Evolutionary conservation across 1,284 basidiomycete species (phyloP).

Genomic region (Heterobasidion irregulare): DNA sequence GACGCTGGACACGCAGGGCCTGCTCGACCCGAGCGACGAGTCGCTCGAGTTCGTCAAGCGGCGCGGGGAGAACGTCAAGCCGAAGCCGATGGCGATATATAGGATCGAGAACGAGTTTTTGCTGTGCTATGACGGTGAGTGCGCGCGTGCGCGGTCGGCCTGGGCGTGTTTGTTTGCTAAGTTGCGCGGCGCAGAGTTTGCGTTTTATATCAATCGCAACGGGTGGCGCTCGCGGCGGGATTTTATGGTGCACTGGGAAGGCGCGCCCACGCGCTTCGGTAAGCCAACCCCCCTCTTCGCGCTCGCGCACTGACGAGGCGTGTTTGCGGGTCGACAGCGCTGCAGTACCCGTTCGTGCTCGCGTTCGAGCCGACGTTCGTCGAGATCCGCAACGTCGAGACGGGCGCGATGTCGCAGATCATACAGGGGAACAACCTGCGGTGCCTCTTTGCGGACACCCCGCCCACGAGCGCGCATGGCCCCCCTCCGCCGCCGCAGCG

Average conservation of each 20-base stretch:
- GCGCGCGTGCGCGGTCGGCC: neutral
- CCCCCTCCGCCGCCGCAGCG: slow-evolving; percentile 8
- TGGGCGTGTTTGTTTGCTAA: slow-evolving; percentile 2
- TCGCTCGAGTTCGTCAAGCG: slow-evolving; percentile 93
- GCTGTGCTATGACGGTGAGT: slow-evolving; percentile 92
- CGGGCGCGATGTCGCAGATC: slow-evolving; percentile 88
- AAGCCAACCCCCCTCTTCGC: slow-evolving; percentile 19
- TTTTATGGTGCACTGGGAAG: slow-evolving; percentile 98
- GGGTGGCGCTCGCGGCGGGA: slow-evolving; percentile 87
- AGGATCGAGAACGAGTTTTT: slow-evolving; percentile 96
- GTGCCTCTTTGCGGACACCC: slow-evolving; percentile 90
- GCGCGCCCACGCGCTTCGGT: slow-evolving; percentile 91
- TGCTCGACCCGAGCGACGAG: slow-evolving; percentile 90
- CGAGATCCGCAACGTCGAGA: slow-evolving; percentile 95
- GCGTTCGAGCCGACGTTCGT: slow-evolving; percentile 97
- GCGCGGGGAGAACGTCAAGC: slow-evolving; percentile 54
- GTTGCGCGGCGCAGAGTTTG: slow-evolving; percentile 65
- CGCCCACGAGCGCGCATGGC: slow-evolving; percentile 68
- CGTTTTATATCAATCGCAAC: slow-evolving; percentile 97
- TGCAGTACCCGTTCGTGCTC: slow-evolving; percentile 95
- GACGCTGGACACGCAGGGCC: slow-evolving; percentile 92
- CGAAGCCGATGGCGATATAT: slow-evolving; percentile 95
- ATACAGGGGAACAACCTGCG: slow-evolving; percentile 89
- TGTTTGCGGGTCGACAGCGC: slow-evolving; percentile 41
- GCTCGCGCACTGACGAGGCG: neutral